Evolutionary conservation across 2,329 filamentous ascomycete genomes (phyloP), one percentile per base, ranked within the genome.

Genomic region (Laburnicola sp.): DNA sequence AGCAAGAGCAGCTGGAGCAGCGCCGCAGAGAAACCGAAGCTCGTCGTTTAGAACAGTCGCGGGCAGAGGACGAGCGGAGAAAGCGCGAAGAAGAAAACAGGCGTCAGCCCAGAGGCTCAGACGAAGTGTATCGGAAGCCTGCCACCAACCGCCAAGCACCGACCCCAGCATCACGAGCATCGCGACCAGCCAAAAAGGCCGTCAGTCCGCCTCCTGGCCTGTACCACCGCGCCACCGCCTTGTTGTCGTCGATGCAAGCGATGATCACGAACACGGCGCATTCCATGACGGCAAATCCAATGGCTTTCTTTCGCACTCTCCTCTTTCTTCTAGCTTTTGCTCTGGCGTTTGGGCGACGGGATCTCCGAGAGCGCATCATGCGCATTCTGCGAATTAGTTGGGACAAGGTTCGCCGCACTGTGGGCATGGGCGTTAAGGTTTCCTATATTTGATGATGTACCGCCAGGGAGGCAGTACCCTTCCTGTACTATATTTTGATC

Each of bases 351-450:
- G 87, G 89, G 51, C 82, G 89, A 63, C 82, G 83, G 63, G 87
- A 88, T 66, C 77, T 96, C 10, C 83, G 92, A 35, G 86, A 95
- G 59, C 82, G 88, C 58, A 73, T 97, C 31, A 81, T 85, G 68
- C 81, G 86, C 48, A 77, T 91, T 32, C 68, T 95, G 37, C 82
- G 82, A 34, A 78, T 81, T 26, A 85, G 85, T 7, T 96, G 91
- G 91, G 82, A 83, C 48, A 97, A 96, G 76, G 77, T 96, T 35
- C 85, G 83, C 69, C 82, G 85, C 39, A 97, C 94, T 0, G 86
- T 93, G 3, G 92, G 92, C 1, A 97, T 97, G 93, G 94, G 93
- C 2, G 89, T 95, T 57, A 97, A 97, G 77, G 92, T 97, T 66
- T 96, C 89, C 71, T 97, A 97, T 76, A 95, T 99, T 53, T 97